phyloP scores from a whole-genome alignment of 495 filamentous ascomycete genomes.

The Annulohypoxylon maeteangense region DNA sequence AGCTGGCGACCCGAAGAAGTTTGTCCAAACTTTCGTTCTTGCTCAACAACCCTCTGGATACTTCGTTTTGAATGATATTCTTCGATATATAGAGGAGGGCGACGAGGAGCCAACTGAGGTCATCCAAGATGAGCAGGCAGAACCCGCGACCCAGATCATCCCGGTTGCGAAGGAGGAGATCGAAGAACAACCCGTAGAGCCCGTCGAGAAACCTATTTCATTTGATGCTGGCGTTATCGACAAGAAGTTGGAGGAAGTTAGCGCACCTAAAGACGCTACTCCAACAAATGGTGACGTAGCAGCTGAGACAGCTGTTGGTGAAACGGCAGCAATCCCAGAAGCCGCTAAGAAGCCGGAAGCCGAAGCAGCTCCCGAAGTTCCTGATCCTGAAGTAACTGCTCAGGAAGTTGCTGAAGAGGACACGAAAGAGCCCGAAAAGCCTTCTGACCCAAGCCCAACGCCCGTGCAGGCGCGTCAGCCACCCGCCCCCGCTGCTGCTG shows the following conservation, averaged over 20 bases:
- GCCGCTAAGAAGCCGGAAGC: constrained; percentile 58
- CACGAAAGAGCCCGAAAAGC: constrained; percentile 64
- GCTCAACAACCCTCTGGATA: constrained; percentile 96
- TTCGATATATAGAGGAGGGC: constrained; percentile 86
- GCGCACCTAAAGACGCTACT: constrained; percentile 49
- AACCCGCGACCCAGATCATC: constrained; percentile 57
- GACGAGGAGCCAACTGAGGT: constrained; percentile 64
- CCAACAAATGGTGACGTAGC: constrained; percentile 49
- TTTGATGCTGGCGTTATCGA: constrained; percentile 59
- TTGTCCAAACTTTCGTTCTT: constrained; percentile 97
- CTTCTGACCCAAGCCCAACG: constrained; percentile 68
- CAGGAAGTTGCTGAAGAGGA: constrained; percentile 61
- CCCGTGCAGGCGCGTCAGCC: constrained; percentile 60
- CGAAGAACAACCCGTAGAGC: constrained; percentile 52
- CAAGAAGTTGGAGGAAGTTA: constrained; percentile 62
- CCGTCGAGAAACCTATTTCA: constrained; percentile 54
- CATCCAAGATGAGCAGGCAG: constrained; percentile 30
- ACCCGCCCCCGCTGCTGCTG: constrained; percentile 51
- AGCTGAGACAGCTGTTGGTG: constrained; percentile 53
- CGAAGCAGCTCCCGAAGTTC: constrained; percentile 45
- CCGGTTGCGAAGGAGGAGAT: constrained; percentile 59
- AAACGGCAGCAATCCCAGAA: constrained; percentile 63
- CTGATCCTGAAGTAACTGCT: constrained; percentile 51
- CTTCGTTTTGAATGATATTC: constrained; percentile 98
- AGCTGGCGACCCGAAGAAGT: constrained; percentile 87